Evolutionary conservation across 169 alveolate genomes (phyloP), one percentile per base, ranked within the genome.

Genomic region (Eimeria acervulina): DNA sequence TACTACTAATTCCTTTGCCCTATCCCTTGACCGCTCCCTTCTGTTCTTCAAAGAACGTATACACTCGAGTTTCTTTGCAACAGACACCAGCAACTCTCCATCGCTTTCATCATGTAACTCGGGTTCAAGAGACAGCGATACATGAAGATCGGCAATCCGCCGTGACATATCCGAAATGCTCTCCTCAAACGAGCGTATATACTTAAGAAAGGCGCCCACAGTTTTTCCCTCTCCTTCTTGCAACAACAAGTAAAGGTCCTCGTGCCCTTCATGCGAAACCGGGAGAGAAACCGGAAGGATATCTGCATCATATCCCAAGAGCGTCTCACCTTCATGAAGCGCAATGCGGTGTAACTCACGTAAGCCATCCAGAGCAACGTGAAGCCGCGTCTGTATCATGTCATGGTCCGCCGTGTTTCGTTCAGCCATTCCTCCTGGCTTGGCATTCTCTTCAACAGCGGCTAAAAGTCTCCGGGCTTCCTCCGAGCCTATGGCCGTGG

Each of bases 81-180:
- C 66, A 23, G 36, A 78, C 38, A 42, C 31, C 38, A 78, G 44
- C 33, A 78, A 15, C 63, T 42, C 88, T 78, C 88, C 88, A 38
- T 42, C 61, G 33, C 13, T 15, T 44, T 42, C 88, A 44, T 26
- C 61, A 26, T 40, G 10, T 2, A 78, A 26, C 26, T 13, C n/a
- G 4, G 38, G 66, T 44, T 21, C 36, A 40, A 26, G 21, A n/a
- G 61, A 28, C 33, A 78, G 63, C 38, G 3, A 21, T 6, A 26
- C 6, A 42, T 40, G 88, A 17, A 44, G 4, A 23, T 26, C 88
- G 42, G 19, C 38, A 42, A 78, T 36, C 52, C 40, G 36, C 47
- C 26, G 66, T 23, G 55, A 78, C 8, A 78, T 1, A 21, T 19
- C 40, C 55, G 5, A 7, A 26, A 38, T 5, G 38, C 21, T 44